Evolutionary conservation across 345 rosid genomes (phyloP), one percentile per base, ranked within the genome.

Genomic region (Gossypium longicalyx): DNA sequence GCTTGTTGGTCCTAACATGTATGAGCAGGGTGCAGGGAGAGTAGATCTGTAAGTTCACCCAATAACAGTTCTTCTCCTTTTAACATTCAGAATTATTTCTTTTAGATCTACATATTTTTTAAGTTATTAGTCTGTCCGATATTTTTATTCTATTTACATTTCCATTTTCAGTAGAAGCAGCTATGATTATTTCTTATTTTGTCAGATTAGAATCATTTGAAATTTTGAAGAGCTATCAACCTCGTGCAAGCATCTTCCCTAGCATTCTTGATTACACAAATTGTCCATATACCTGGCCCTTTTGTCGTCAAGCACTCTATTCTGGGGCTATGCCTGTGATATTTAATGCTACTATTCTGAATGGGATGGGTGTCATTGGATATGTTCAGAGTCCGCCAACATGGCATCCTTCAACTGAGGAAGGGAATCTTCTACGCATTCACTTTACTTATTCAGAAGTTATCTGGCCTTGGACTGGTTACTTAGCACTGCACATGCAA

Each of bases 381-480:
- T 89, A 88, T 76, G 76, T 93, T 71, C 89, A 89, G 71, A 80
- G 92, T 81, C 83, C 94, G 41, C 99, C 99, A 23, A 89, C 87
- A 23, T 94, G 99, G 99, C 93, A 91, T 82, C 96, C 99, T 80
- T 85, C 82, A 47, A 73, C 81, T 20, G 98, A 94, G 79, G 94
- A 94, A 56, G 97, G 99, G 83, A 89, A 92, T 80, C 91, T 94
- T 75, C 76, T 94, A 77, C 90, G 85, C 82, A 87, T 94, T 80
- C 92, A 79, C 82, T 94, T 91, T 74, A 86, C 88, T 70, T 89
- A 94, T 81, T 89, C 99, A n/a, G 78, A 87, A 76, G 83, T 90
- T 61, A 87, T 94, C 81, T 94, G 99, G 99, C 99, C 99, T 49
- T 94, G 99, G 99, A 92, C 99, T 80, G 98, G 99, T 54, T 94